phyloP scores from a whole-genome alignment of 768 basidiomycete species.

The Leccinum truebloodii region DNA sequence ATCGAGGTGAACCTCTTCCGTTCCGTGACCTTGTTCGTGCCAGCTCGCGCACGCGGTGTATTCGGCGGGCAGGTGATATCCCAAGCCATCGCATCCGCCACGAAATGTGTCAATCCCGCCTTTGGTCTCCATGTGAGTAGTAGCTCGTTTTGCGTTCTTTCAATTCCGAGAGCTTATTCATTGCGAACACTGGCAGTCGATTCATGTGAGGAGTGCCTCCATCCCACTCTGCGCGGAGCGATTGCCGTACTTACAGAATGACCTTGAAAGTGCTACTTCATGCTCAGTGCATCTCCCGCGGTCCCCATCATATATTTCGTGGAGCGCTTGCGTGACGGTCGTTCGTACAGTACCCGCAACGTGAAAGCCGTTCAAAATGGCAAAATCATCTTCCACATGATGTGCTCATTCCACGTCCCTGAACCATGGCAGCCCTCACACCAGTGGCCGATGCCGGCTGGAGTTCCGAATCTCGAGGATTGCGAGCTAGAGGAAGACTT shows the following conservation, averaged over 20 bases:
- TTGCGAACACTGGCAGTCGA: slow-evolving; percentile 43
- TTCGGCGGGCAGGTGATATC: slow-evolving; percentile 92
- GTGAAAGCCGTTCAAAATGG: slow-evolving; percentile 61
- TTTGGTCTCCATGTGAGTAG: slow-evolving; percentile 77
- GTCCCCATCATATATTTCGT: slow-evolving; percentile 79
- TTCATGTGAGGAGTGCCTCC: slow-evolving; percentile 55
- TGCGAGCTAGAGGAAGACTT: slow-evolving; percentile 59
- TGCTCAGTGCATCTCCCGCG: slow-evolving; percentile 70
- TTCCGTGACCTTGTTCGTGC: slow-evolving; percentile 72
- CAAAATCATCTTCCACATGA: slow-evolving; percentile 57
- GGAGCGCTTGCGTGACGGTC: slow-evolving; percentile 72
- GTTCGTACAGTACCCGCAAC: slow-evolving; percentile 67
- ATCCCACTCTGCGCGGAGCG: not conserved
- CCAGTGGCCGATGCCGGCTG: slow-evolving; percentile 69
- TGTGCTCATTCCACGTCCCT: slow-evolving; percentile 82
- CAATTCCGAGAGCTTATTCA: slow-evolving; percentile 1
- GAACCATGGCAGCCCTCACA: slow-evolving; percentile 73
- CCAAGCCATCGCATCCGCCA: slow-evolving; percentile 81
- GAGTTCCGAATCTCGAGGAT: slow-evolving; percentile 52
- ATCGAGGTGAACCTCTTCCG: slow-evolving; percentile 78
- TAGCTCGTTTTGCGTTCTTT: slow-evolving; percentile 1
- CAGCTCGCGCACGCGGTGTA: slow-evolving; percentile 63
- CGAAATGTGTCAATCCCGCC: slow-evolving; percentile 64
- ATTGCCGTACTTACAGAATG: slow-evolving; percentile 8
- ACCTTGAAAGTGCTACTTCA: slow-evolving; percentile 74